phyloP scores from a whole-genome alignment of 2,329 filamentous ascomycete genomes.

The Trichoderma sp. region DNA sequence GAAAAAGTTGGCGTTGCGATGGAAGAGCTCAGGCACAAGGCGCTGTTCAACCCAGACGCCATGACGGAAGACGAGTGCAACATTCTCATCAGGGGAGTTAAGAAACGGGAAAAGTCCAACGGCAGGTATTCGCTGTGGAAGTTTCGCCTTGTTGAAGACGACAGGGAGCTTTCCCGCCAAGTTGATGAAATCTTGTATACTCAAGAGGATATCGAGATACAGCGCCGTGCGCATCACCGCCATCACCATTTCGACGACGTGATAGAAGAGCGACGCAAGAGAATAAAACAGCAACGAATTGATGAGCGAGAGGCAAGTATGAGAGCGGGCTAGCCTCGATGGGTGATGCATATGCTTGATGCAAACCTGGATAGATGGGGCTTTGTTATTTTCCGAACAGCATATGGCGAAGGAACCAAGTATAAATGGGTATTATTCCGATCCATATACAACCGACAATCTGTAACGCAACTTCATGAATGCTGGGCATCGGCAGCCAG shows the following conservation, averaged over 20 bases:
- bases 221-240: neutral
- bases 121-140: no score
- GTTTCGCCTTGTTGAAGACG: neutral
- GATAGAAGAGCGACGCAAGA: neutral
- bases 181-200: neutral
- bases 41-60: neutral
- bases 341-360: neutral
- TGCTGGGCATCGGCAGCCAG: no score
- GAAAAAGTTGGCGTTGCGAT: neutral
- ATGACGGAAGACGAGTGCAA: neutral
- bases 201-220: neutral
- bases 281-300: neutral
- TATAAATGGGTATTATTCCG: no score
- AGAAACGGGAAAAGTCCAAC: neutral
- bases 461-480: no score
- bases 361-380: neutral
- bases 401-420: neutral
- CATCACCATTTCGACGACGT: neutral
- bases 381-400: neutral
- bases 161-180: neutral
- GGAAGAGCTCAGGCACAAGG: neutral
- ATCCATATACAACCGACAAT: no score
- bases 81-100: neutral
- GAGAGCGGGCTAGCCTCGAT: neutral
- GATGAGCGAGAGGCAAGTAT: neutral